Evolutionary conservation across 495 filamentous ascomycete genomes (phyloP).

Genomic region (Talaromyces liani): DNA sequence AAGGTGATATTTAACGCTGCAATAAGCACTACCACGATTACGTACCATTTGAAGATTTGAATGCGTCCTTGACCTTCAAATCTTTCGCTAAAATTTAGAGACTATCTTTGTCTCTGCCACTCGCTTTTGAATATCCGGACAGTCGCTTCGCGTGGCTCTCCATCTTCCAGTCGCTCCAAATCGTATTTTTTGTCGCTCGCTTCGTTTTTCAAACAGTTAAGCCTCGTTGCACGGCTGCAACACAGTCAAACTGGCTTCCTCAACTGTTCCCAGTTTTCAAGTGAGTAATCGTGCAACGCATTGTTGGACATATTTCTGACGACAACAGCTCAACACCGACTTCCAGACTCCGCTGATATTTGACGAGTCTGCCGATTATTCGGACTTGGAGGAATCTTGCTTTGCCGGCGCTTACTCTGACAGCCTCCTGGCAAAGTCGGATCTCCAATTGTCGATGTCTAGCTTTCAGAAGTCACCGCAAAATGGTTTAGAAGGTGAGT

Average conservation of each 20-base stretch:
- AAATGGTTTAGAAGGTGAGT: constrained; percentile 36
- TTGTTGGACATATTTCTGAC: constrained; percentile 2
- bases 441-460: constrained; percentile 47
- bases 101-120: constrained; percentile 30
- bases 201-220: constrained; percentile 29
- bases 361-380: constrained; percentile 46
- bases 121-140: constrained; percentile 35
- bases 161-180: constrained; percentile 30
- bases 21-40: background rate
- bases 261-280: constrained; percentile 43
- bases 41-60: background rate
- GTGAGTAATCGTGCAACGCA: constrained; percentile 25
- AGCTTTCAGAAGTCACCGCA: constrained; percentile 37
- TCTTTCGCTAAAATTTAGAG: constrained; percentile 4
- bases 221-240: constrained; percentile 44
- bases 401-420: constrained; percentile 40
- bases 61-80: constrained; percentile 5
- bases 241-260: constrained; percentile 49
- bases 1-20: background rate
- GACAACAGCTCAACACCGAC: constrained; percentile 33
- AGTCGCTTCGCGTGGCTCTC: constrained; percentile 25
- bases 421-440: constrained; percentile 47
- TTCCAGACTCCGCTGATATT: constrained; percentile 47
- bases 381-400: constrained; percentile 41
- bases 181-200: constrained; percentile 46